Base-by-base conservation (phyloP, 73 alveolate genomes). In the Paramecium sexaurelia region DNA sequence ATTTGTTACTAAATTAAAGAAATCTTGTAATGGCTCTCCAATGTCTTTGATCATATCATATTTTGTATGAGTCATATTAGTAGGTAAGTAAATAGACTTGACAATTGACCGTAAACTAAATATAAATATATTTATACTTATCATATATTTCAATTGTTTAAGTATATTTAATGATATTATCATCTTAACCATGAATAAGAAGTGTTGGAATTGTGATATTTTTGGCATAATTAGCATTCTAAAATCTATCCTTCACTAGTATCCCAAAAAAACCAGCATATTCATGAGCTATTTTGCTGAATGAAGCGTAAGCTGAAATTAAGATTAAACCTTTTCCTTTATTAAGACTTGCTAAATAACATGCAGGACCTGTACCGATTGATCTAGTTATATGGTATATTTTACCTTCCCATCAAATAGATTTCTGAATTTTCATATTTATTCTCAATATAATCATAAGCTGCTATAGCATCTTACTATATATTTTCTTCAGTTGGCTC, bases 311-410 rank as follows among this genome's bases (percentile, higher is more conserved):
- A 2, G 94, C 91, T 22, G 91, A 41, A 47, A 88, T 88, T 37
- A 88, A 27, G 0, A 88, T 71, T 40, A 88, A 69, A 5, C 87
- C 94, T 20, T 82, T 82, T 22, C 91, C 75, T 67, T 91, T 95
- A 75, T 92, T 87, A 15, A 87, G 93, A 2, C 94, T 91, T 7
- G 98, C 97, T 26, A 96, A 82, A 86, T 92, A 94, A 47, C 97
- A 91, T 2, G 99, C 98, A 3, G 99, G 99, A 3, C 99, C 99
- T 69, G 97, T 75, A 19, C 99, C 99, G 71, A 97, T 95, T 36
- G 99, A 96, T 92, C 99, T 95, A 1, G 96, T 97, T 85, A 95
- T 92, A 24, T 91, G 57, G 7, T 92, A 92, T 55, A 94, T 67
- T 95, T 94, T 41, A 69, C 73, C 93, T 94, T 1, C 99, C 99